Evolutionary conservation across 2,329 filamentous ascomycete genomes (phyloP).

Genomic region (Colletotrichum sp.): DNA sequence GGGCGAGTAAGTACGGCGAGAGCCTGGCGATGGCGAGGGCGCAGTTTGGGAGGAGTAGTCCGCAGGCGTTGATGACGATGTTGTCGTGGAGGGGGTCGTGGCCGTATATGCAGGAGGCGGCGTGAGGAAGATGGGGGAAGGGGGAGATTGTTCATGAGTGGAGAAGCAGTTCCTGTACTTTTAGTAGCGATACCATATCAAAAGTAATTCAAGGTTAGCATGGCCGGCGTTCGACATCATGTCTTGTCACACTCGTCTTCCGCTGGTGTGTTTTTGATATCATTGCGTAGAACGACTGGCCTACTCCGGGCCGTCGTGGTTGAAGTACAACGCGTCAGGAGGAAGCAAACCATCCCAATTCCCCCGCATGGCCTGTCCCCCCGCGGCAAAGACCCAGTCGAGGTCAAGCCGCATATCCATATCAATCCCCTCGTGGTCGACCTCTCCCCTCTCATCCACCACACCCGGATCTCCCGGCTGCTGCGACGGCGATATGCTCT

Average conservation of each 20-base stretch:
- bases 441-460: not conserved
- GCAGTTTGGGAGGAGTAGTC: not conserved
- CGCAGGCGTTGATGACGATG: not conserved
- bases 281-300: not conserved
- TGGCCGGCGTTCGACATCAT: not conserved
- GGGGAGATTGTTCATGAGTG: not conserved
- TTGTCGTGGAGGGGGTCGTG: not conserved
- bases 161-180: not conserved
- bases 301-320: not conserved
- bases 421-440: not conserved
- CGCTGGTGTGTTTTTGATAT: not conserved
- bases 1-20: not conserved
- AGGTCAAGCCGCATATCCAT: conserved; percentile 12
- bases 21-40: not conserved
- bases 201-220: not conserved
- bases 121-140: not conserved
- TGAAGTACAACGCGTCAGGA: not conserved
- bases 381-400: conserved; percentile 6
- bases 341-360: not conserved
- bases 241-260: not conserved
- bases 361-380: not conserved
- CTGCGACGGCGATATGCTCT: not conserved
- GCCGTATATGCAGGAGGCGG: not conserved
- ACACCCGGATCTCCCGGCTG: not conserved
- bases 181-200: not conserved